Percentiles rank a stretch among this genome's conserved stretches.
Conservation (phyloP, 192 early-diverging fungal species). For the Coemansia sp. region DNA sequence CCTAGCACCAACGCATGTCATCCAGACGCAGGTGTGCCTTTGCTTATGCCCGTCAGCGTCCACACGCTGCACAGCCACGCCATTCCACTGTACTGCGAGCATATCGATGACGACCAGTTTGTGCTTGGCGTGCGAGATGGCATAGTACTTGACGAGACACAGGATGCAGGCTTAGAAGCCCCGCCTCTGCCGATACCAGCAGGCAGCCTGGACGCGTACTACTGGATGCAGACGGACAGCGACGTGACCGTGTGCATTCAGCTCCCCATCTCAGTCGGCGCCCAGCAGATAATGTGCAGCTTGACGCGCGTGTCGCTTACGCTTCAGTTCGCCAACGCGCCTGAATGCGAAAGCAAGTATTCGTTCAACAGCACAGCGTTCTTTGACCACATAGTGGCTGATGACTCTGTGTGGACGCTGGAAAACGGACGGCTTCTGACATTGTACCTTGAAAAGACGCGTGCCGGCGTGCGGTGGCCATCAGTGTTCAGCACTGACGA, state of each 20-base stretch:
- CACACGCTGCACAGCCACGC: slow-evolving; percentile 46
- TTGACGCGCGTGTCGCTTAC: slow-evolving; percentile 56
- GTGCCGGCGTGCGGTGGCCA: slow-evolving; percentile 64
- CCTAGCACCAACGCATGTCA: neutral
- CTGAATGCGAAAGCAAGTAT: slow-evolving; percentile 15
- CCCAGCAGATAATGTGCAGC: slow-evolving; percentile 61
- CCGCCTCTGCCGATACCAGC: neutral
- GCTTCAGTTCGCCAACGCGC: slow-evolving; percentile 26
- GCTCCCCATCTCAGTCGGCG: slow-evolving; percentile 56
- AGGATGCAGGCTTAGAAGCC: slow-evolving; percentile 8
- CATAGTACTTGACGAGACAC: slow-evolving; percentile 44
- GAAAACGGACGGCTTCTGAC: slow-evolving; percentile 62
- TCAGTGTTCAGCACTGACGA: slow-evolving; percentile 64
- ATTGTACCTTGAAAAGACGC: slow-evolving; percentile 62
- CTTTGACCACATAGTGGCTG: slow-evolving; percentile 55
- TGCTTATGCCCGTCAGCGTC: neutral
- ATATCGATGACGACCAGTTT: slow-evolving; percentile 15
- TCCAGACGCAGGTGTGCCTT: neutral
- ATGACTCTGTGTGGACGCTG: slow-evolving; percentile 68
- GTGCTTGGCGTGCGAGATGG: slow-evolving; percentile 40
- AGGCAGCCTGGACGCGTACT: slow-evolving; percentile 48
- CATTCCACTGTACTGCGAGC: slow-evolving; percentile 48
- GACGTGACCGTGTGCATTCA: slow-evolving; percentile 68
- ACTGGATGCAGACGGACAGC: slow-evolving; percentile 66
- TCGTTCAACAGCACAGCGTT: slow-evolving; percentile 17